Evolutionary conservation across 805 yeast genomes (phyloP), one percentile per base, ranked within the genome.

Genomic region (Candida orba): DNA sequence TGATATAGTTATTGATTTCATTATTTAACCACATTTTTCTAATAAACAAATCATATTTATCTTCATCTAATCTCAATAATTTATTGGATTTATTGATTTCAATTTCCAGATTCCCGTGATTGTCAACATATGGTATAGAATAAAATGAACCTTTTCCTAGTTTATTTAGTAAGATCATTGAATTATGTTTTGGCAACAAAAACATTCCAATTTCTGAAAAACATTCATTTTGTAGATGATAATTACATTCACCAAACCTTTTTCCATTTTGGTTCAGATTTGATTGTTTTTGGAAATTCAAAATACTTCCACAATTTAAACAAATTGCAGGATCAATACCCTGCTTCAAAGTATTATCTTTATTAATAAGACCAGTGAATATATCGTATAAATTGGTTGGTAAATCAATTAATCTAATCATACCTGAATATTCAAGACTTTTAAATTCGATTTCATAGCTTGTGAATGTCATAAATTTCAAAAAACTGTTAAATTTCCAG

Each of bases 101-200:
- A 36, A 79, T 82, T 40, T 90, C 88, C 14, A 79, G 63, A 55
- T 90, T 97, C 1, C 97, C 97, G 60, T 88, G 95, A 31, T 72
- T 72, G 59, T 90, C 96, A 31, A 86, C 64, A 57, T 81, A 91
- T 0, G 98, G 98, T 3, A 95, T 83, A 30, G 79, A 79, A 47
- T 77, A 72, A 59, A 91, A 91, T 1, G 95, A 78, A 0, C 99
- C 99, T 32, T 84, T 81, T 8, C 81, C 83, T 1, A 20, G 14
- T 40, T 78, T 78, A 46, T 84, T 76, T 38, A 91, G 58, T 30
- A 87, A 57, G 41, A 88, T 63, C 23, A 85, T 57, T 12, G 81
- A 66, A 49, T 85, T 73, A 49, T 80, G 82, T 51, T 81, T 78
- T 2, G 95, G 91, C 2, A 85, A 56, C 38, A 88, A 63, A 52